Percentiles rank a stretch among this genome's conserved stretches.
Conservation (phyloP, 176 grass and related monocot species). For the Bonia amplexicaulis region DNA sequence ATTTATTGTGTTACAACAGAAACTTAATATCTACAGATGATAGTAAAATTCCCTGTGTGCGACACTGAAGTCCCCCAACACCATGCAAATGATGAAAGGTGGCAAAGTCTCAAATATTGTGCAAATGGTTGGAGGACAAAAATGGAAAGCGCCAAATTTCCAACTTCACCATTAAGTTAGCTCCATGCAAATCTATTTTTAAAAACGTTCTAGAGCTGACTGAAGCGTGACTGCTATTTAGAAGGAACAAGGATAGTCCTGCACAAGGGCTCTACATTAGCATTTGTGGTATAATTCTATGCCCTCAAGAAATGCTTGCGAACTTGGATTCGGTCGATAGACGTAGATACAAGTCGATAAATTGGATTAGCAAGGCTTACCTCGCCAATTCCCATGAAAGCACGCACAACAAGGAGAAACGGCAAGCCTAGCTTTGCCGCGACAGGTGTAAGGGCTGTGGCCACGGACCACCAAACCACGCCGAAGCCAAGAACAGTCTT, state of each 20-base stretch:
- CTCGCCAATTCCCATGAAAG: conserved; percentile 96
- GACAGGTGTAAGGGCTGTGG: conserved; percentile 79
- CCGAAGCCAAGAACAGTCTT: conserved; percentile 89
- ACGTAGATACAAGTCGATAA: too few species aligned
- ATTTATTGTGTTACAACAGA: not conserved
- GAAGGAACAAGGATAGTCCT: not conserved
- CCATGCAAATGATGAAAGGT: not conserved
- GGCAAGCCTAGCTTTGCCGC: conserved; percentile 82
- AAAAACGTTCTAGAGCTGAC: not conserved
- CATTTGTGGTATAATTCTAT: not conserved
- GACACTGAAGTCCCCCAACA: not conserved
- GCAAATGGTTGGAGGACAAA: not conserved
- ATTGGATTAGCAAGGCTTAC: conserved; percentile 26
- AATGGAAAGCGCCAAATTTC: not conserved
- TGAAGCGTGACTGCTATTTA: not conserved
- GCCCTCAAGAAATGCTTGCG: not conserved
- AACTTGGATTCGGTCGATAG: not conserved
- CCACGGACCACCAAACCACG: conserved; percentile 91
- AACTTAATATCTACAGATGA: not conserved
- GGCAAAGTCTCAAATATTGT: not conserved
- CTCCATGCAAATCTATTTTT: not conserved
- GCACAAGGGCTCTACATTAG: not conserved
- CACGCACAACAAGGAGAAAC: conserved; percentile 80
- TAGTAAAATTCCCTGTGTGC: not conserved
- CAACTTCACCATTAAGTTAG: not conserved